phyloP scores from a whole-genome alignment of 345 rosid species.

The Camelina sativa region DNA sequence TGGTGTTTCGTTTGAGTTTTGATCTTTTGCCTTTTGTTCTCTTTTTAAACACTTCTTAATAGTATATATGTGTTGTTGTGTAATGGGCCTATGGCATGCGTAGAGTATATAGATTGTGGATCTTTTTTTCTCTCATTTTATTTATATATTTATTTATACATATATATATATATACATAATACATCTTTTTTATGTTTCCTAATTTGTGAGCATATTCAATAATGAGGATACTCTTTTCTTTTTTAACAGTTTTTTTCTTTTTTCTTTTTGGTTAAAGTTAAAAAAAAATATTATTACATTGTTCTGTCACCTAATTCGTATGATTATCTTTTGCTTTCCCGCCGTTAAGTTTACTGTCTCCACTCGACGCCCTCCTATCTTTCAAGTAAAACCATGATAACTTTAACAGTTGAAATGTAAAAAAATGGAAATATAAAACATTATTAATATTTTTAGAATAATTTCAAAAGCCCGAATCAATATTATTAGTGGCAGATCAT shows the following conservation, averaged over 20 bases:
- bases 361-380: background rate
- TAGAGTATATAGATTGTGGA: constrained; percentile 7
- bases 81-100: background rate
- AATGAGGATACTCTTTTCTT: background rate
- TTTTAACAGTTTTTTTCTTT: background rate
- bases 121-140: constrained; percentile 11
- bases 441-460: too few species aligned
- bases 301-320: constrained; percentile 1
- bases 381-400: background rate
- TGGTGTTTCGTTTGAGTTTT: constrained; percentile 29
- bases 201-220: constrained; percentile 26
- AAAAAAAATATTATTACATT: background rate
- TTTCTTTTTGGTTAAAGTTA: background rate
- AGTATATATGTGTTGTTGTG: background rate
- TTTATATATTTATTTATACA: too few species aligned
- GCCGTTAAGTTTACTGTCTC: constrained; percentile 41
- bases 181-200: constrained; percentile 4
- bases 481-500: too few species aligned
- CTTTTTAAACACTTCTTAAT: constrained; percentile 22
- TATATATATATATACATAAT: too few species aligned
- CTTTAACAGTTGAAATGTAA: background rate
- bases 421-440: too few species aligned
- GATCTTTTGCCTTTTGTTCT: background rate
- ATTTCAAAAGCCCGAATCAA: too few species aligned
- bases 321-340: constrained; percentile 45